Evolutionary conservation across 225 moss, liverwort and hornwort species (phyloP).

Genomic region (Neckera pumila): DNA sequence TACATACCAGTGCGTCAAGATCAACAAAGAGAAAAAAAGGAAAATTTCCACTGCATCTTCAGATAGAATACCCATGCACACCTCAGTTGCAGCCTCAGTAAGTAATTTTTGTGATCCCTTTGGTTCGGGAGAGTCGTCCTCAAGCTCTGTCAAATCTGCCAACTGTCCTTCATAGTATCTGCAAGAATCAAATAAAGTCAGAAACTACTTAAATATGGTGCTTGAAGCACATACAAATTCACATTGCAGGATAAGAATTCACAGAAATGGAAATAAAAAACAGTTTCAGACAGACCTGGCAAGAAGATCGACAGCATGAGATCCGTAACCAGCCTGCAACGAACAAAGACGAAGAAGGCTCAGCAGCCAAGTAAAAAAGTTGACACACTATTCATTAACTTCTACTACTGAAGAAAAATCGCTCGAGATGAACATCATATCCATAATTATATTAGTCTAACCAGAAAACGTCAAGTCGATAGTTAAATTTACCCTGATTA

Average conservation of each 20-base stretch:
- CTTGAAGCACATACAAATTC: not conserved
- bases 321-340: conserved; percentile 85
- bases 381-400: not conserved
- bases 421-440: not conserved
- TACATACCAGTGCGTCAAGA: not conserved
- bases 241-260: not conserved
- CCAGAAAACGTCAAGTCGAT: not conserved
- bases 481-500: conserved; percentile 47
- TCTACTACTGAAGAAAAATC: not conserved
- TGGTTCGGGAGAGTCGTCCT: conserved; percentile 17
- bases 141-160: conserved; percentile 67
- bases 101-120: conserved; percentile 18
- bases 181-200: not conserved
- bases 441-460: not conserved
- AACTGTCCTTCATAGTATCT: conserved; percentile 95
- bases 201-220: not conserved
- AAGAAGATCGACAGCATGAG: conserved; percentile 70
- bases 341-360: not conserved
- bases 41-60: not conserved
- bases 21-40: not conserved
- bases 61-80: not conserved
- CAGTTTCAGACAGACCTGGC: conserved; percentile 32
- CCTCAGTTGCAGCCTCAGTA: conserved; percentile 65
- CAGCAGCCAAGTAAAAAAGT: not conserved
- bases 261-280: not conserved